phyloP scores from a whole-genome alignment of 73 alveolate genomes.

The Paramecium pentaurelia region DNA sequence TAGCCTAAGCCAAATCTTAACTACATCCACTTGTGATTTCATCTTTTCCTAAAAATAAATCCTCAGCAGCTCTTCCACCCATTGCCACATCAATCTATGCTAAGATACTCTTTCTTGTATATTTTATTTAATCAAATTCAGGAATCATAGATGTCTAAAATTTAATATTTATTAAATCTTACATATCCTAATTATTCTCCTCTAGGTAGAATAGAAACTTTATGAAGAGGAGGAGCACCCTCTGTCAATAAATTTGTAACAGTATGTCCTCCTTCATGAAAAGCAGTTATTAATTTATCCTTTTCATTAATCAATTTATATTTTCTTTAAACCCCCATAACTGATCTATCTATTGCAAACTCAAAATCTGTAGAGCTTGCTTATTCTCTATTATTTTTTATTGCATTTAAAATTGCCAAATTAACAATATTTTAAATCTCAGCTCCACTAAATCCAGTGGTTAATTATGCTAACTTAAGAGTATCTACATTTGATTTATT shows the following conservation, averaged over 20 bases:
- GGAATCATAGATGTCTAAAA: slow-evolving; percentile 75
- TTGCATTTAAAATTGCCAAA: slow-evolving; percentile 77
- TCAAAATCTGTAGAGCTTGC: slow-evolving; percentile 76
- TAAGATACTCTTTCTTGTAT: slow-evolving; percentile 66
- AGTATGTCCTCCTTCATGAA: slow-evolving; percentile 86
- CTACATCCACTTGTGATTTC: slow-evolving; percentile 80
- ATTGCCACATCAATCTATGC: slow-evolving; percentile 83
- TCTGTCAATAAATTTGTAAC: slow-evolving; percentile 77
- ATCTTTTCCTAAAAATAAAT: slow-evolving; percentile 73
- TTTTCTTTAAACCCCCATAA: slow-evolving; percentile 82
- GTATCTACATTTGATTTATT: slow-evolving; percentile 59
- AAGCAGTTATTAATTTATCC: slow-evolving; percentile 77
- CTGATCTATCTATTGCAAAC: slow-evolving; percentile 78
- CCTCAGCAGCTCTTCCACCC: slow-evolving; percentile 93
- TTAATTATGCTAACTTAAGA: slow-evolving; percentile 65
- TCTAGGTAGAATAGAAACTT: slow-evolving; percentile 83
- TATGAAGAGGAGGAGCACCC: slow-evolving; percentile 79
- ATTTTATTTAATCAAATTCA: slow-evolving; percentile 63
- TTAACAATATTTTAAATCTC: slow-evolving; percentile 82
- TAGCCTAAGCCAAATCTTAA: slow-evolving; percentile 72
- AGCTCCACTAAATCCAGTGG: slow-evolving; percentile 88
- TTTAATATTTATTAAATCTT: background rate
- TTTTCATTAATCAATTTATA: slow-evolving; percentile 65
- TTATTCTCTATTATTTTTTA: slow-evolving; percentile 63
- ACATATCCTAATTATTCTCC: slow-evolving; percentile 84